phyloP scores from a whole-genome alignment of 1,284 basidiomycete genomes.

The Cystobasidiaceae sp. region DNA sequence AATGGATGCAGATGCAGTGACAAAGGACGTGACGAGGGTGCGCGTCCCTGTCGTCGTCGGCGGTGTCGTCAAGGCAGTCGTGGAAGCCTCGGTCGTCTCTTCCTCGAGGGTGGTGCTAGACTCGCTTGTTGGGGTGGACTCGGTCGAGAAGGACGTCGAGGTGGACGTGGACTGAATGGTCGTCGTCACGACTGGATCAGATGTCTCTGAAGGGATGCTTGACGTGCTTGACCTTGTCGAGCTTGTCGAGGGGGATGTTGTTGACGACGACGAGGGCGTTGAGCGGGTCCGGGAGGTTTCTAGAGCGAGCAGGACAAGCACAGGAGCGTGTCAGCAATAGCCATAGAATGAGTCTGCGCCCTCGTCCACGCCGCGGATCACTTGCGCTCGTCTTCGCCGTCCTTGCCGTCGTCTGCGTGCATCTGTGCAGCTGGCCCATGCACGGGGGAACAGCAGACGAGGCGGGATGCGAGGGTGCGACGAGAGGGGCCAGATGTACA shows the following conservation, averaged over 20 bases:
- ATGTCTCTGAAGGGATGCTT: neutral
- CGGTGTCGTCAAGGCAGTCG: neutral
- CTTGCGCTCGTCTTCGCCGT: too few species aligned
- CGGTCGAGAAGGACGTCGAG: neutral
- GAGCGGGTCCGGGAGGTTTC: too few species aligned
- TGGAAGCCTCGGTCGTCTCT: neutral
- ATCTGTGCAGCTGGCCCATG: too few species aligned
- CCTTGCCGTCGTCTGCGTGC: too few species aligned
- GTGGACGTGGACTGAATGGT: slow-evolving; percentile 17
- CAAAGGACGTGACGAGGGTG: slow-evolving; percentile 32
- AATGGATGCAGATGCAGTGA: slow-evolving; percentile 10
- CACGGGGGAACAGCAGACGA: too few species aligned
- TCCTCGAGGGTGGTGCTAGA: neutral
- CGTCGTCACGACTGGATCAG: slow-evolving; percentile 15
- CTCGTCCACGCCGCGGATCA: too few species aligned
- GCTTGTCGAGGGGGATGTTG: neutral
- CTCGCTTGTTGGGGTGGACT: neutral
- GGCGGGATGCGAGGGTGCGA: too few species aligned
- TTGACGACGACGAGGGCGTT: neutral
- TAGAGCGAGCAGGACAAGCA: too few species aligned
- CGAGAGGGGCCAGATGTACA: too few species aligned
- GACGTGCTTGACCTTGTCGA: neutral
- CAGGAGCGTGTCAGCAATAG: too few species aligned
- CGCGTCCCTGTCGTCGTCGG: slow-evolving; percentile 12
- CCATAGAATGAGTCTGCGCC: too few species aligned